Evolutionary conservation across 495 filamentous ascomycete genomes (phyloP), one percentile per base, ranked within the genome.

Genomic region (Extremus antarcticus): DNA sequence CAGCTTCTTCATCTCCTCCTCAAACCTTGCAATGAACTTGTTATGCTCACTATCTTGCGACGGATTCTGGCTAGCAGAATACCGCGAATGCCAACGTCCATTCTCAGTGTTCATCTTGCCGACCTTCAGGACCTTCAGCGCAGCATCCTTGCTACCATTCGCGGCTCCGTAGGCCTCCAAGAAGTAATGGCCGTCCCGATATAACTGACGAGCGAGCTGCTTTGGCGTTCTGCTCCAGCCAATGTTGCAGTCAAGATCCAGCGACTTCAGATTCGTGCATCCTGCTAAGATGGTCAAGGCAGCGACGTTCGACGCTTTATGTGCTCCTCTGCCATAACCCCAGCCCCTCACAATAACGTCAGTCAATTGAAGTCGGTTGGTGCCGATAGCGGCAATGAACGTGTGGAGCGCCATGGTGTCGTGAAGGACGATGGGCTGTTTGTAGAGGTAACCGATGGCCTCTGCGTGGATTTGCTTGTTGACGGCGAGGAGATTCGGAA

Each of bases 401-500:
- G 45, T 41, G 46, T 66, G 65, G 40, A 69, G 39, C 13, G 66
- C 57, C 11, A 61, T 29, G 7, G 63, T 60, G 29, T 69, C 59
- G 38, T 60, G 56, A 38, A 68, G 15, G 25, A 59, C 24, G 55
- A 70, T 47, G 29, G 61, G 59, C 32, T 60, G 49, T 8, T 47
- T 20, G 54, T 70, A 70, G 16, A 70, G 57, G 24, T 65, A 60
- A 15, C 56, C 53, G 47, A 54, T 49, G 17, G 55, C 60, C 57
- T 70, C 65, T 1, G 41, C 9, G 41, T 63, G 24, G 50, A 70
- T 63, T 25, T 64, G 60, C 50, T 65, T 60, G 59, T 58, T 64
- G 35, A 64, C 55, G 16, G 59, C 59, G 9, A 70, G 56, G 8
- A 70, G 51, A 20, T 49, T 48, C 0, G 67, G 65, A 16, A 58